Base-by-base conservation (phyloP, 371 early-diverging fungal species). In the Syncephalastrum contaminatum region DNA sequence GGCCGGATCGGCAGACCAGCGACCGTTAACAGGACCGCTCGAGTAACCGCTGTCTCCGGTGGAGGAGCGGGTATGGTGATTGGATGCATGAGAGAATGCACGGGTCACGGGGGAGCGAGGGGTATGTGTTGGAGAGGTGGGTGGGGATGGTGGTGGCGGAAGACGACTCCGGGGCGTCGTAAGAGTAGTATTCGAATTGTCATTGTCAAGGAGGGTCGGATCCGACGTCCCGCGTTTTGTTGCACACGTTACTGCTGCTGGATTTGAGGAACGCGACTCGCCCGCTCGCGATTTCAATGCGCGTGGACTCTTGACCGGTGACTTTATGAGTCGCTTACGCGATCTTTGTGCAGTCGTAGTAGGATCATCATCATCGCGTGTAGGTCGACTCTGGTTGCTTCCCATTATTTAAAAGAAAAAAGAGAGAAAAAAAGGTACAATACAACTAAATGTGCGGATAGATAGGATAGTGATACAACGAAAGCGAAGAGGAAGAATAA, bases 151-250 rank as follows among this genome's bases (percentile, higher is more conserved):
- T 30, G 36, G 36, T 30, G 36, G 36, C 36, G 22, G 54, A 14
- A 46, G n/a, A 6, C 45, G 54, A 15, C 36, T 36, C 50, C 45
- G 50, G 20, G 47, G 14, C 41, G 43, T 58, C 58, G 58, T 58
- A 51, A 44, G 51, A 58, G 50, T 51, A 58, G 43, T 44, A 50
- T 43, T 50, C 13, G 58, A 25, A 58, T 47, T 51, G 41, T 51
- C 42, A 30, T 30, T 30, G 36, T 30, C 36, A 30, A 30, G 36
- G 36, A 30, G 36, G 36, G 47, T 59, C 59, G 59, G 59, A 59
- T 59, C 59, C 16, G 40, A 16, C 27, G 48, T 53, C 59, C 59
- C 59, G 59, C 53, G 53, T 53, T 48, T 59, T 22, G 59, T 59
- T 59, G 59, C 53, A 59, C 59, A 59, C 36, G 36, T 30, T 12